phyloP scores from a whole-genome alignment of 2,329 filamentous ascomycete genomes.

The Aspergillaceae sp. region DNA sequence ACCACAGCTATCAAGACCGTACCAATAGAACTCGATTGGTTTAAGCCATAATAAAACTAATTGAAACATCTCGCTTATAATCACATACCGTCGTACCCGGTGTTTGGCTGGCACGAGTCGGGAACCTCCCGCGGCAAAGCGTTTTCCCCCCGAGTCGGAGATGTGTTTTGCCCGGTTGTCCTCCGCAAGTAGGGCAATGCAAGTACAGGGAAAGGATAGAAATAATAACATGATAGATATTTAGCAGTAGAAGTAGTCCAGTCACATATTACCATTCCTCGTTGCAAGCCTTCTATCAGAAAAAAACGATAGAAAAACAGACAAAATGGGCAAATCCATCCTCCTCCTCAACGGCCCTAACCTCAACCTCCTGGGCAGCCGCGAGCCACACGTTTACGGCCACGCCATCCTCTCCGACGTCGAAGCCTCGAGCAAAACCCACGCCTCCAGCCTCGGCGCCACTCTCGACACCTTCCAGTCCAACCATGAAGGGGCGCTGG shows the following conservation, averaged over 20 bases:
- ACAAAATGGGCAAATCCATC: slow-evolving; percentile 39
- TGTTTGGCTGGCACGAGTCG: no score
- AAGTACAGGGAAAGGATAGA: background rate
- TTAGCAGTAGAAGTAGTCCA: background rate
- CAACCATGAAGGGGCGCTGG: slow-evolving; percentile 67
- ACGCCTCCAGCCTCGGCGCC: slow-evolving; percentile 43
- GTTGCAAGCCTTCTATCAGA: background rate
- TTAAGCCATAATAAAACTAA: no score
- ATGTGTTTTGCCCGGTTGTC: slow-evolving; percentile 6
- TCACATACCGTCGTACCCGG: no score
- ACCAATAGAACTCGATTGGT: no score
- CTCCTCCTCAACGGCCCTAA: slow-evolving; percentile 76
- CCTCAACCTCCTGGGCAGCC: slow-evolving; percentile 67
- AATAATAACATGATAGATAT: background rate
- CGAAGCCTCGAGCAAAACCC: slow-evolving; percentile 40
- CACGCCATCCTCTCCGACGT: slow-evolving; percentile 59
- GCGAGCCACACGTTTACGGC: slow-evolving; percentile 68
- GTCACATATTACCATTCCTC: background rate
- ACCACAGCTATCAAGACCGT: no score
- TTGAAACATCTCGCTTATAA: no score
- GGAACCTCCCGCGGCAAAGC: slow-evolving; percentile 12
- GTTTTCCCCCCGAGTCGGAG: slow-evolving; percentile 9
- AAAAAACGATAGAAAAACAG: background rate
- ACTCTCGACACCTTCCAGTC: slow-evolving; percentile 59
- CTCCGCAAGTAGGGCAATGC: background rate